Conservation (phyloP, 345 rosid species). For the Alliaria petiolata region DNA sequence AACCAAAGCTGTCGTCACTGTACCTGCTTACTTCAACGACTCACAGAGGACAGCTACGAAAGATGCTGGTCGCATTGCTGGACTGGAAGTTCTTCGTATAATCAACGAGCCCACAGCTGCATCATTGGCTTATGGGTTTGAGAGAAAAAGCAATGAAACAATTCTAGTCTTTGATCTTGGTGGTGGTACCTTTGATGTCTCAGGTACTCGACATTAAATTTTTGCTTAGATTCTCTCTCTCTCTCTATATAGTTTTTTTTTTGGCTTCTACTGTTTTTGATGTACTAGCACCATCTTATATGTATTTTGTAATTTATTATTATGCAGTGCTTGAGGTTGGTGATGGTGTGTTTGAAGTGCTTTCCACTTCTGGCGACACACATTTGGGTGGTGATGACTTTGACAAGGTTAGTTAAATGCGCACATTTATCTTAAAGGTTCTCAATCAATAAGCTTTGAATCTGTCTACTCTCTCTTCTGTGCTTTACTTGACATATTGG, state of each 20-base stretch:
- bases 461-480: neutral
- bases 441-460: neutral
- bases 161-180: conserved; percentile 98
- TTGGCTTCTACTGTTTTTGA: neutral
- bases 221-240: neutral
- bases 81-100: conserved; percentile 81
- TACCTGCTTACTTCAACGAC: conserved; percentile 82
- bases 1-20: conserved; percentile 66
- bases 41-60: conserved; percentile 96
- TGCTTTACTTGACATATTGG: neutral
- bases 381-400: conserved; percentile 99
- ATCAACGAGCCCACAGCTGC: conserved; percentile 99
- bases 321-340: conserved; percentile 93
- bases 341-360: conserved; percentile 99
- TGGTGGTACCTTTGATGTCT: conserved; percentile 99
- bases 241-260: too few relatives aligned
- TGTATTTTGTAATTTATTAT: neutral
- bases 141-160: conserved; percentile 89
- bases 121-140: conserved; percentile 95
- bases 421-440: neutral
- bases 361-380: conserved; percentile 97
- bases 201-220: conserved; percentile 45
- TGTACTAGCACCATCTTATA: neutral
- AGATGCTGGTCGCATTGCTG: conserved; percentile 94
- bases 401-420: conserved; percentile 56